Conservation (phyloP, 2,329 filamentous ascomycete species). For the Arthroderma sp. region DNA sequence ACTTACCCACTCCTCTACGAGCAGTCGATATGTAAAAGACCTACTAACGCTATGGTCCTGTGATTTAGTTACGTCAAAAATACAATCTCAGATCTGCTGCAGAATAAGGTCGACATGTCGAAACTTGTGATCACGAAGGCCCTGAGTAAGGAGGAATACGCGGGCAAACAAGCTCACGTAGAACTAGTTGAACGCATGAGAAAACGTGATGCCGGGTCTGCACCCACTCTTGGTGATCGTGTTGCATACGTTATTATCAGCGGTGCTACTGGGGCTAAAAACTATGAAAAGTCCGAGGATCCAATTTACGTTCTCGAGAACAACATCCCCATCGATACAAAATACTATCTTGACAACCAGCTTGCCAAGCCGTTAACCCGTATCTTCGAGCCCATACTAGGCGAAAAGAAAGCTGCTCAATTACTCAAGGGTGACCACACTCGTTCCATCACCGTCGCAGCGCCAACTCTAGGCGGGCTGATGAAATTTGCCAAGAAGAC, state of each 20-base stretch:
- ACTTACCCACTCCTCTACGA: conserved; percentile 15
- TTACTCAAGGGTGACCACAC: conserved; percentile 89
- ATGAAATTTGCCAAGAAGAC: conserved; percentile 99
- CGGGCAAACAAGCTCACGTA: conserved; percentile 86
- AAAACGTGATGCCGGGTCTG: conserved; percentile 90
- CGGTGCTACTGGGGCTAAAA: conserved; percentile 76
- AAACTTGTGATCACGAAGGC: conserved; percentile 99
- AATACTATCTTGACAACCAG: conserved; percentile 98
- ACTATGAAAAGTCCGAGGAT: conserved; percentile 95
- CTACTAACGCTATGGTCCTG: conserved; percentile 26
- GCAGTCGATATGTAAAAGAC: background rate
- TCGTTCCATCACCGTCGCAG: conserved; percentile 83
- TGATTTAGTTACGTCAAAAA: conserved; percentile 75
- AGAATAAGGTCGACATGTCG: conserved; percentile 98
- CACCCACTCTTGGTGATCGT: conserved; percentile 82
- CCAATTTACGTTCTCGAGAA: conserved; percentile 95
- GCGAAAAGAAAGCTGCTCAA: conserved; percentile 77
- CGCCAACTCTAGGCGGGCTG: conserved; percentile 77
- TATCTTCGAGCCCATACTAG: conserved; percentile 96
- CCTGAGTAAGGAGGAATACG: conserved; percentile 78
- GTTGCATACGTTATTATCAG: conserved; percentile 98
- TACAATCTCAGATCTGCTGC: conserved; percentile 84
- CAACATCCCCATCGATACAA: conserved; percentile 95
- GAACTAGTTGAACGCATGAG: conserved; percentile 93
- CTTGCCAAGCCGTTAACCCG: conserved; percentile 84